Base-by-base conservation (phyloP, 1,284 basidiomycete genomes). In the Malassezia nana region DNA sequence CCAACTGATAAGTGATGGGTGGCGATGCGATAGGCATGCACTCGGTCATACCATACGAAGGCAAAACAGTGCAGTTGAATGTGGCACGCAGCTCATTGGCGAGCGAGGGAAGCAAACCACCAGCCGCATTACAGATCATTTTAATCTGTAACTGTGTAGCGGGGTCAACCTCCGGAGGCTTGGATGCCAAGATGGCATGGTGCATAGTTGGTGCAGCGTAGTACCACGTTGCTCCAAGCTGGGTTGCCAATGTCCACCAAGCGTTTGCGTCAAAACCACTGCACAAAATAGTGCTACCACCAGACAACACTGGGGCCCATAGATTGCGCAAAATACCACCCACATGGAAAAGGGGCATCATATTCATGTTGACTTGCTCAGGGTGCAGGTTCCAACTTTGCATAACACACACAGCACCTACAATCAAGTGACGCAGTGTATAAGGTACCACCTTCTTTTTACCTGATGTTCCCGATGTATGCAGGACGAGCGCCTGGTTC, bases 271-370 rank as follows among this genome's bases (percentile, higher is more conserved):
- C 71, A 55, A 74, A 74, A 20, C 71, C 71, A 31, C 66, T 61
- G 47, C 71, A 74, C 61, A 74, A 64, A 63, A 74, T 74, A 38
- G 71, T 70, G 45, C 64, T 66, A 13, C 69, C 66, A 8, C 67
- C 68, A 1, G 71, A 74, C 39, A 74, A 62, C 6, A 74, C 62
- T 45, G 71, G 71, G 4, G 71, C 60, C 69, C 69, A 72, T 4
- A 74, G 53, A 50, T 74, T 74, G 25, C 71, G 64, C 22, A 74
- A 67, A 39, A 74, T 74, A 52, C 71, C 71, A 32, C 71, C 71
- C 31, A 74, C 71, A 60, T 74, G 71, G 63, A 74, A 74, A 52
- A 74, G 64, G 7, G 71, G 71, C 71, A 74, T 74, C 71, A 74
- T 74, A 60, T 74, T 74, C 69, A 74, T 72, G 64, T 74, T 67